Evolutionary conservation across 257 asterid genomes (phyloP).

Genomic region (Rubia yunnanensis): DNA sequence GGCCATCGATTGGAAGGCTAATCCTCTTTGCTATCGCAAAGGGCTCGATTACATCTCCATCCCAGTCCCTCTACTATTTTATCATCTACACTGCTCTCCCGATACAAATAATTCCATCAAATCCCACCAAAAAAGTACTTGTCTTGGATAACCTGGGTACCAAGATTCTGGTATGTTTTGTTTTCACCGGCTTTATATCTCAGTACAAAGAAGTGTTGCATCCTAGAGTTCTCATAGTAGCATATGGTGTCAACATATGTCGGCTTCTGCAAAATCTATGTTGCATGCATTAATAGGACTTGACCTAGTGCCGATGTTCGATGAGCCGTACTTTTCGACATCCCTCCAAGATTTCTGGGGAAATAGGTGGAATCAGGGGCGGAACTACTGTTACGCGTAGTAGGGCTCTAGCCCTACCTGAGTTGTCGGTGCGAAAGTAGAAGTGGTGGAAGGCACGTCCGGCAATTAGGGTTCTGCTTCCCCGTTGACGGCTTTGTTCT

Average conservation of each 20-base stretch:
- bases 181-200: constrained; percentile 11
- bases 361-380: constrained; percentile 69
- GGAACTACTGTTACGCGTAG: too few species aligned
- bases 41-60: constrained; percentile 37
- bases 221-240: constrained; percentile 8
- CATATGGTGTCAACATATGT: constrained; percentile 20
- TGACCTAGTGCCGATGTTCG: constrained; percentile 47
- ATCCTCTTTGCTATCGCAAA: constrained; percentile 48
- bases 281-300: constrained; percentile 21
- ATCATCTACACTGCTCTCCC: constrained; percentile 44
- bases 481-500: too few species aligned
- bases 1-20: constrained; percentile 53
- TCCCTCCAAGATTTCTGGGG: constrained; percentile 76
- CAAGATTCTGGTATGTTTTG: constrained; percentile 20
- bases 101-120: neutral
- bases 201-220: constrained; percentile 11
- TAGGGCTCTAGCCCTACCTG: too few species aligned
- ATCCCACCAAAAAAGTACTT: constrained; percentile 13
- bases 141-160: constrained; percentile 19
- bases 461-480: too few species aligned
- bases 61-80: constrained; percentile 33
- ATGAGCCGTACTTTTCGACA: constrained; percentile 54
- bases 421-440: too few species aligned
- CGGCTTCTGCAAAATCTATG: constrained; percentile 22
- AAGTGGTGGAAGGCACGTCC: too few species aligned